A percentile compares a stretch with the other conserved stretches of the same genome.
These are phyloP conservation scores for Pseudomicrostroma phylloplanum DNA, from an alignment of 1,284 basidiomycete genomes.

Conservation along the genomic window DNA sequence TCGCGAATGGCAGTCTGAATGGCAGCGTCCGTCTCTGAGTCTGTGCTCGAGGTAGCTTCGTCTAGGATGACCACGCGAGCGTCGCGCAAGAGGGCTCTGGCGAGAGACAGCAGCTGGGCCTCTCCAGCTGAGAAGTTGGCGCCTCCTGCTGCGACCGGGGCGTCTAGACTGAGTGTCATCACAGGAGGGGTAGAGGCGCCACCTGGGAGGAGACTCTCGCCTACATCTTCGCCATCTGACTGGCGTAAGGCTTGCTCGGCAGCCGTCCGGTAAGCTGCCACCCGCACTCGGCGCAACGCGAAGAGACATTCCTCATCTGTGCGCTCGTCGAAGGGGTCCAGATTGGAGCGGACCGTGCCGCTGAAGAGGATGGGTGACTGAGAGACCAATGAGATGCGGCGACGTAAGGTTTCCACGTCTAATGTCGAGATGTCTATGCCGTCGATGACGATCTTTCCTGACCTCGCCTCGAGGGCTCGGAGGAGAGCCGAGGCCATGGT, in stretches of 20 bases:
- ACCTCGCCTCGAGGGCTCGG: constrained; percentile 25
- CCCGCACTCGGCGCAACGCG: constrained; percentile 55
- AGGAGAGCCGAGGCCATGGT: constrained; percentile 24
- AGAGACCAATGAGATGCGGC: constrained; percentile 53
- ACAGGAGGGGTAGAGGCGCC: background rate
- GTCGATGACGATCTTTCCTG: constrained; percentile 37
- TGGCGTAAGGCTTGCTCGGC: background rate
- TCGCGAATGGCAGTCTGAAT: constrained; percentile 23
- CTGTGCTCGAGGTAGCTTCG: constrained; percentile 69
- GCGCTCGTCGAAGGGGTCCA: constrained; percentile 81
- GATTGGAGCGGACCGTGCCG: constrained; percentile 74
- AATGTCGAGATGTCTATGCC: constrained; percentile 37
- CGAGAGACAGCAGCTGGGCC: constrained; percentile 72
- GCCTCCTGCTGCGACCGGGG: constrained; percentile 70
- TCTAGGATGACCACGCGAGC: constrained; percentile 75
- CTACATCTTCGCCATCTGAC: background rate
- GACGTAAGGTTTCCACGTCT: constrained; percentile 39
- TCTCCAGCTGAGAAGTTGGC: constrained; percentile 80
- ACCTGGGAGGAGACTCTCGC: background rate
- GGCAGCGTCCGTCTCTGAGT: constrained; percentile 23
- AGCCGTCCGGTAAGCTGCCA: constrained; percentile 6
- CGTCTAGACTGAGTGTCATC: constrained; percentile 55
- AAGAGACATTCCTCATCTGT: constrained; percentile 71
- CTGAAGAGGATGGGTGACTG: constrained; percentile 75
- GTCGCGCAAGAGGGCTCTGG: constrained; percentile 64